These are phyloP conservation scores for Citrus unshiu DNA, from an alignment of 345 rosid genomes.

Conservation along the genomic window DNA sequence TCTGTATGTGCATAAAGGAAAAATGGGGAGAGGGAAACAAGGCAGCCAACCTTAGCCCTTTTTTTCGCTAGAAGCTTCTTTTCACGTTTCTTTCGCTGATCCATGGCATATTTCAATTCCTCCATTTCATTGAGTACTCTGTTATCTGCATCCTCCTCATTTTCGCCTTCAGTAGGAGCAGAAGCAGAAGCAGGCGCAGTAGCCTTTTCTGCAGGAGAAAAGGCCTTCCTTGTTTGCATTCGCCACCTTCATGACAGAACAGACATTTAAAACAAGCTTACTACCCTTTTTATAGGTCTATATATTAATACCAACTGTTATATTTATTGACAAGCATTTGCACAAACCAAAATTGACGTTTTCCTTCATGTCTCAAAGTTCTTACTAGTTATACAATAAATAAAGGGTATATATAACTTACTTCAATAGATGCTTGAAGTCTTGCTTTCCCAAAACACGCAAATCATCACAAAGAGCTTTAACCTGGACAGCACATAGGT, in stretches of 20 bases:
- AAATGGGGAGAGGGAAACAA: not conserved
- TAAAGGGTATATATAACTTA: slow-evolving; percentile 30
- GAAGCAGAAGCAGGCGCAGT: slow-evolving; percentile 25
- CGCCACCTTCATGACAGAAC: slow-evolving; percentile 66
- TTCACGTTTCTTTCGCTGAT: slow-evolving; percentile 70
- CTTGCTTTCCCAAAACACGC: slow-evolving; percentile 86
- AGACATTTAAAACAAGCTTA: not conserved
- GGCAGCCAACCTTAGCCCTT: slow-evolving; percentile 62
- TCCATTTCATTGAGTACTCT: slow-evolving; percentile 91
- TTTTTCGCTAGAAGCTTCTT: slow-evolving; percentile 79
- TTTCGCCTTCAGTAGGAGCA: slow-evolving; percentile 31
- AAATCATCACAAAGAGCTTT: slow-evolving; percentile 88
- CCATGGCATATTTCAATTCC: slow-evolving; percentile 70
- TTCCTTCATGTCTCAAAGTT: not conserved
- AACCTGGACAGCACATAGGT: slow-evolving; percentile 41
- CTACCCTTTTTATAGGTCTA: not conserved
- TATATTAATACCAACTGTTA: not conserved
- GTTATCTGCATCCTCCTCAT: slow-evolving; percentile 72
- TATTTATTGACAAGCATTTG: not conserved
- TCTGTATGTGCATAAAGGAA: not conserved
- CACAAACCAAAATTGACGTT: not conserved
- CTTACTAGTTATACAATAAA: not conserved
- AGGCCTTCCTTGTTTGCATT: slow-evolving; percentile 71
- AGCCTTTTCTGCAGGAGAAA: slow-evolving; percentile 65
- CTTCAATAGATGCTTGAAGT: slow-evolving; percentile 88